Conservation (phyloP, 345 rosid genomes). For the Populus alba region DNA sequence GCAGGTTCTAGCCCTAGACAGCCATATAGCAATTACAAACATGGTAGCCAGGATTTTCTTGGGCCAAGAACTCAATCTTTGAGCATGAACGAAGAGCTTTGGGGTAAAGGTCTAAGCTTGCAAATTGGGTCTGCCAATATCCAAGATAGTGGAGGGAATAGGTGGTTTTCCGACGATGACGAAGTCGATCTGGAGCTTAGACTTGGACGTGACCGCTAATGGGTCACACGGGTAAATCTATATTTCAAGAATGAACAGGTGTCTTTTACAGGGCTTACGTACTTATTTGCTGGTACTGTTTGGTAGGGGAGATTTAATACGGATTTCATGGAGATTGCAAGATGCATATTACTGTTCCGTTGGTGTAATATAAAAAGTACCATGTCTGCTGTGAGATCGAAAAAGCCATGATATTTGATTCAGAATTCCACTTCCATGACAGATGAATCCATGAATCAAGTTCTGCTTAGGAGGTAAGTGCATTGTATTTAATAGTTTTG, state of each 20-base stretch:
- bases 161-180: conserved; percentile 33
- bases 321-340: neutral
- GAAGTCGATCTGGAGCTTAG: conserved; percentile 87
- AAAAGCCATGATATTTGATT: neutral
- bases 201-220: conserved; percentile 51
- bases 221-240: no score
- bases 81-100: conserved; percentile 30
- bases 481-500: neutral
- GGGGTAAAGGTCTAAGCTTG: conserved; percentile 58
- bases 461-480: neutral
- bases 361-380: neutral
- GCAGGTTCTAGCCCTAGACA: conserved; percentile 13
- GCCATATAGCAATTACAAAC: neutral
- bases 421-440: neutral
- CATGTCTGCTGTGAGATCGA: neutral
- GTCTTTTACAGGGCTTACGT: neutral
- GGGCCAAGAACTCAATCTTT: conserved; percentile 16
- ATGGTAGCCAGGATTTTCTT: conserved; percentile 10
- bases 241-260: neutral
- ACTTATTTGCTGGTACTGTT: neutral
- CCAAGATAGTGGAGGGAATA: conserved; percentile 23
- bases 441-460: neutral
- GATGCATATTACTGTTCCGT: neutral
- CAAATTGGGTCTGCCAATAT: conserved; percentile 30
- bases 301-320: neutral